phyloP scores from a whole-genome alignment of 192 early-diverging fungal genomes.

The Coemansia sp. region DNA sequence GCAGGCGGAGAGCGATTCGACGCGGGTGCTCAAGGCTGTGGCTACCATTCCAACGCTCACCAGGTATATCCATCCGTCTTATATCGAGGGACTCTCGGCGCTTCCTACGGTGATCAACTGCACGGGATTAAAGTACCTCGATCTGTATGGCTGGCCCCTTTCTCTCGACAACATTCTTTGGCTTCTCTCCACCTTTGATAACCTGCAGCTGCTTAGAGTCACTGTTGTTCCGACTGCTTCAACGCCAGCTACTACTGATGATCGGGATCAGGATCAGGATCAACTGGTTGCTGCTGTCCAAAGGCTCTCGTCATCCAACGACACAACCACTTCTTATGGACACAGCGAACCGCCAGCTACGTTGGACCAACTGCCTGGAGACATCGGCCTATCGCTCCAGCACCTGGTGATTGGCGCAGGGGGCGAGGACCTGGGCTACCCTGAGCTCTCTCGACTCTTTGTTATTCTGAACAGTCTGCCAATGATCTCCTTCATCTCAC shows the following conservation, averaged over 20 bases:
- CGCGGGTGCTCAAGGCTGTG: conserved; percentile 35
- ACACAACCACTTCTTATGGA: too few relatives aligned
- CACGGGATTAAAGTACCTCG: conserved; percentile 11
- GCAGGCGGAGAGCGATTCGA: conserved; percentile 41
- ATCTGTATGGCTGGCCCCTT: conserved; percentile 50
- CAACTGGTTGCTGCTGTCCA: not conserved
- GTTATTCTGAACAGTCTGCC: conserved; percentile 1
- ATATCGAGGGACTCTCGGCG: conserved; percentile 37
- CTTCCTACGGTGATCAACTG: conserved; percentile 27
- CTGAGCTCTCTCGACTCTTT: conserved; percentile 16
- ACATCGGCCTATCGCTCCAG: not conserved
- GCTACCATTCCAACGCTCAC: conserved; percentile 33
- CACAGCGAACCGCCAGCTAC: not conserved
- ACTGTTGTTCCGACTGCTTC: conserved; percentile 11
- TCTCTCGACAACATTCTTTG: conserved; percentile 29
- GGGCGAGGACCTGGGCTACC: conserved; percentile 2
- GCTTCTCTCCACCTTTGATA: conserved; percentile 20
- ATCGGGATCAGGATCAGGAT: not conserved
- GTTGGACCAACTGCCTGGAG: not conserved
- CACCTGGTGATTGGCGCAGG: conserved; percentile 20
- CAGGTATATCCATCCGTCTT: conserved; percentile 45
- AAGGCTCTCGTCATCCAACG: too few relatives aligned
- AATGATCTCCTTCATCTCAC: conserved; percentile 2
- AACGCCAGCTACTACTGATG: not conserved
- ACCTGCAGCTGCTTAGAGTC: conserved; percentile 19